Evolutionary conservation across 164 flowering plant species (phyloP).

Genomic region (Vitis amurensis): DNA sequence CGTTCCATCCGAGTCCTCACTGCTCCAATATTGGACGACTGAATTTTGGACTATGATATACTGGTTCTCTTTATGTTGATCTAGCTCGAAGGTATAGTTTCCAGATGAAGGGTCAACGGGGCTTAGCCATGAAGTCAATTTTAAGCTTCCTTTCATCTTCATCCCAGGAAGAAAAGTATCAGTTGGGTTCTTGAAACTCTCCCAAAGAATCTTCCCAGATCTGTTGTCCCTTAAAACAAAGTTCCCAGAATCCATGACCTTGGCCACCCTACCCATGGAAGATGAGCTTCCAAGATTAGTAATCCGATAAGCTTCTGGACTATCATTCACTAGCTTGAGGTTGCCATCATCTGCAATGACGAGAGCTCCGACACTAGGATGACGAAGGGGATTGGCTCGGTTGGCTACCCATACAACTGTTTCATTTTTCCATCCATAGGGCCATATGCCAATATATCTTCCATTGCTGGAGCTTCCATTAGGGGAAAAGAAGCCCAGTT

Average conservation of each 20-base stretch:
- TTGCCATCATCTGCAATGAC: slow-evolving; percentile 16
- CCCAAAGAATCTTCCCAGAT: slow-evolving; percentile 8
- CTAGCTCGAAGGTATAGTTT: slow-evolving; percentile 25
- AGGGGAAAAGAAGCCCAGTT: no score
- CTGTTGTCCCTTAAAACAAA: slow-evolving; percentile 2
- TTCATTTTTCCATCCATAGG: no score
- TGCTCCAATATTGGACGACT: slow-evolving; percentile 26
- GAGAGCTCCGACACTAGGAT: slow-evolving; percentile 6
- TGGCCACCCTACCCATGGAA: neutral
- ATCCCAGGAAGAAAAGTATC: slow-evolving; percentile 39
- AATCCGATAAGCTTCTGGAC: slow-evolving; percentile 14
- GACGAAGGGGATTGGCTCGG: slow-evolving; percentile 18
- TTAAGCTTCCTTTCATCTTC: slow-evolving; percentile 20
- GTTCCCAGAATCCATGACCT: slow-evolving; percentile 25
- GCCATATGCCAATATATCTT: no score
- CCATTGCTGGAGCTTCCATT: no score
- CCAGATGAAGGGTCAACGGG: slow-evolving; percentile 23
- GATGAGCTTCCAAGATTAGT: slow-evolving; percentile 8
- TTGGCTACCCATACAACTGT: slow-evolving; percentile 34
- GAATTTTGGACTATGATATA: slow-evolving; percentile 20
- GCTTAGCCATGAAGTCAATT: slow-evolving; percentile 23
- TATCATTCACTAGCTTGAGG: slow-evolving; percentile 17
- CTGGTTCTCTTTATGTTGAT: slow-evolving; percentile 19
- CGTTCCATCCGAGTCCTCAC: slow-evolving; percentile 20
- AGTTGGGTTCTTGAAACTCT: slow-evolving; percentile 27